Conservation (phyloP, 106 monocot genomes). For the Platanthera guangdongensis region DNA sequence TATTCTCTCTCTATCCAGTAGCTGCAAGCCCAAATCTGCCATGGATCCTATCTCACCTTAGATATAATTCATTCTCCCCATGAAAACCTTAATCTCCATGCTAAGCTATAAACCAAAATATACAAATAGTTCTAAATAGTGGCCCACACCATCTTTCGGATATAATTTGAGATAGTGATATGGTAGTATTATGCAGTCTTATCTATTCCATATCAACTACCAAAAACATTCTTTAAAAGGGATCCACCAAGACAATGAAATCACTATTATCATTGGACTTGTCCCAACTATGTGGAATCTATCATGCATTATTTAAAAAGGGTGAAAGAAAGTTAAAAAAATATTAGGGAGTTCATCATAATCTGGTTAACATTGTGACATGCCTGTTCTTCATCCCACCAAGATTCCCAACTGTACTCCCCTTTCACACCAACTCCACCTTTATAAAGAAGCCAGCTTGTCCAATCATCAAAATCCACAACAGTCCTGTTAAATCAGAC, state of each 20-base stretch:
- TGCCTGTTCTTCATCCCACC: slow-evolving; percentile 99
- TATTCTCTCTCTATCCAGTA: too few relatives aligned
- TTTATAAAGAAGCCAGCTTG: slow-evolving; percentile 79
- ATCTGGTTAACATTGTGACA: background rate
- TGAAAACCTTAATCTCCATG: too few relatives aligned
- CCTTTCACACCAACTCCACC: slow-evolving; percentile 92
- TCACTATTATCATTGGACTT: background rate
- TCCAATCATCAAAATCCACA: slow-evolving; percentile 97
- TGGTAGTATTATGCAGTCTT: too few relatives aligned
- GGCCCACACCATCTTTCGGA: too few relatives aligned
- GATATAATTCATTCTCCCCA: too few relatives aligned
- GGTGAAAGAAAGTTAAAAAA: background rate
- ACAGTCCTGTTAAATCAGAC: slow-evolving; percentile 54
- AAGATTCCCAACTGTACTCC: slow-evolving; percentile 91
- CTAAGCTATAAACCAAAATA: too few relatives aligned
- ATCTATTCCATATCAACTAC: background rate
- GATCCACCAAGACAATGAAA: background rate
- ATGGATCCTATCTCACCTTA: too few relatives aligned
- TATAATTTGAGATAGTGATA: too few relatives aligned
- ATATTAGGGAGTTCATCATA: background rate
- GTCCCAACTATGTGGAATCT: background rate
- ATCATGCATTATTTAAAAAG: background rate
- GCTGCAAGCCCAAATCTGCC: too few relatives aligned
- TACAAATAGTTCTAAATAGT: too few relatives aligned
- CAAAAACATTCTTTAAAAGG: slow-evolving; percentile 1